A percentile compares a stretch with the other conserved stretches of the same genome.
These are phyloP conservation scores for Sungouiozyma ichnusensis DNA, from an alignment of 805 yeast species.

Conservation along the genomic window DNA sequence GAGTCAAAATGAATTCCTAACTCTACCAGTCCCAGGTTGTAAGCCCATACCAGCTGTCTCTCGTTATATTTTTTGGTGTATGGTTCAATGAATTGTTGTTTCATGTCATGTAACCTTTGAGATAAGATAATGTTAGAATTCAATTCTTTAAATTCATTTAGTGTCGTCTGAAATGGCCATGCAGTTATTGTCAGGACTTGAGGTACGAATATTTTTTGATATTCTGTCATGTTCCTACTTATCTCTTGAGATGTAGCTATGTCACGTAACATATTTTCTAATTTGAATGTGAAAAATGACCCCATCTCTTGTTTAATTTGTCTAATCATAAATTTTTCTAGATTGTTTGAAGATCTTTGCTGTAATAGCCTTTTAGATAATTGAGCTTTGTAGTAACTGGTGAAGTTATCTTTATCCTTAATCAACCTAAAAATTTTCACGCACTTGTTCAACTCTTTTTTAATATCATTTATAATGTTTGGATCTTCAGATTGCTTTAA, in stretches of 20 bases:
- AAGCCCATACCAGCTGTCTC: constrained; percentile 64
- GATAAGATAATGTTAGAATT: constrained; percentile 34
- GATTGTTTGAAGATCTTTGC: constrained; percentile 40
- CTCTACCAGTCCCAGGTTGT: constrained; percentile 75
- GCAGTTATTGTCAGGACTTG: constrained; percentile 49
- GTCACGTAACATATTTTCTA: constrained; percentile 83
- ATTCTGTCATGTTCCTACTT: constrained; percentile 7
- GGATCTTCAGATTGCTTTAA: constrained; percentile 39
- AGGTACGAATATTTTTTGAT: constrained; percentile 33
- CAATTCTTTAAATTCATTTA: constrained; percentile 8
- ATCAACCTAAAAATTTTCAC: constrained; percentile 56
- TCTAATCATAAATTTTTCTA: constrained; percentile 59
- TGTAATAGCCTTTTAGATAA: constrained; percentile 68
- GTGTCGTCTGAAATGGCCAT: constrained; percentile 51
- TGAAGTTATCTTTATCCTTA: constrained; percentile 78
- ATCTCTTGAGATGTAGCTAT: constrained; percentile 39
- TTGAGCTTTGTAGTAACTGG: constrained; percentile 74
- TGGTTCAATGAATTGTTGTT: constrained; percentile 38
- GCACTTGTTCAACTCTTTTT: constrained; percentile 41
- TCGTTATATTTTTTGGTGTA: constrained; percentile 46
- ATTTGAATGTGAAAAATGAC: constrained; percentile 61
- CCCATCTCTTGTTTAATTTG: constrained; percentile 71
- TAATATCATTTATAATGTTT: constrained; percentile 27
- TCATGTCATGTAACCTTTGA: constrained; percentile 32
- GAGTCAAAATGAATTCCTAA: constrained; percentile 59